These are phyloP conservation scores for Medicago arabica DNA, from an alignment of 306 rosid species.

Conservation along the genomic window DNA sequence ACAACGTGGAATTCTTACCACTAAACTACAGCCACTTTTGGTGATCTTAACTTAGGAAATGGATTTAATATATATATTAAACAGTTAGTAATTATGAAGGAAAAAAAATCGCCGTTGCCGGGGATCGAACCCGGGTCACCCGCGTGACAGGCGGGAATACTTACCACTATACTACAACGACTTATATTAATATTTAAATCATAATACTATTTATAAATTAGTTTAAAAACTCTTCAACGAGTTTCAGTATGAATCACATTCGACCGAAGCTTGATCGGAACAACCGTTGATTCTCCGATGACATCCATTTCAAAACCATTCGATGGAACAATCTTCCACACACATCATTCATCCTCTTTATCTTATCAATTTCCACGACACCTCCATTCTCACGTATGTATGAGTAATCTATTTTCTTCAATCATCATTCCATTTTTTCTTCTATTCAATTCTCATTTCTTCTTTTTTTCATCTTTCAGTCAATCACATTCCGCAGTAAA, in stretches of 20 bases:
- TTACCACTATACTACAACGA: slow-evolving; percentile 54
- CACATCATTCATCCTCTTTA: slow-evolving; percentile 6
- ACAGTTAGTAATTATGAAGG: too few species aligned
- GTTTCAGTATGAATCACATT: slow-evolving; percentile 7
- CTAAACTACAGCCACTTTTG: slow-evolving; percentile 10
- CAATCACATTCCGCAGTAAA: slow-evolving; percentile 24
- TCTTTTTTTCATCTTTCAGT: not conserved
- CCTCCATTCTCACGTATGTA: slow-evolving; percentile 19
- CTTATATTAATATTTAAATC: not conserved
- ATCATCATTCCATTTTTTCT: not conserved
- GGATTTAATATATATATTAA: too few species aligned
- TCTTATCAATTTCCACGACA: not conserved
- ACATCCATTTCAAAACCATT: slow-evolving; percentile 8
- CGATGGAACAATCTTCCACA: not conserved
- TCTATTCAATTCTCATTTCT: not conserved
- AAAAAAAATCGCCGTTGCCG: slow-evolving; percentile 42
- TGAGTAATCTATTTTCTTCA: not conserved
- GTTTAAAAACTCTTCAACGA: not conserved
- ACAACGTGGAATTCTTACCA: slow-evolving; percentile 21
- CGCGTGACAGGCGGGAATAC: slow-evolving; percentile 54
- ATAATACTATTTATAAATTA: accelerated
- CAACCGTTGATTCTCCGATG: slow-evolving; percentile 13
- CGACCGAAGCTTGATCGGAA: not conserved
- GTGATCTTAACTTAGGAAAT: not conserved
- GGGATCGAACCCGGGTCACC: slow-evolving; percentile 57